Evolutionary conservation across 352 stramenopile genomes (phyloP), one percentile per base, ranked within the genome.

Genomic region (Phytophthora quininea): DNA sequence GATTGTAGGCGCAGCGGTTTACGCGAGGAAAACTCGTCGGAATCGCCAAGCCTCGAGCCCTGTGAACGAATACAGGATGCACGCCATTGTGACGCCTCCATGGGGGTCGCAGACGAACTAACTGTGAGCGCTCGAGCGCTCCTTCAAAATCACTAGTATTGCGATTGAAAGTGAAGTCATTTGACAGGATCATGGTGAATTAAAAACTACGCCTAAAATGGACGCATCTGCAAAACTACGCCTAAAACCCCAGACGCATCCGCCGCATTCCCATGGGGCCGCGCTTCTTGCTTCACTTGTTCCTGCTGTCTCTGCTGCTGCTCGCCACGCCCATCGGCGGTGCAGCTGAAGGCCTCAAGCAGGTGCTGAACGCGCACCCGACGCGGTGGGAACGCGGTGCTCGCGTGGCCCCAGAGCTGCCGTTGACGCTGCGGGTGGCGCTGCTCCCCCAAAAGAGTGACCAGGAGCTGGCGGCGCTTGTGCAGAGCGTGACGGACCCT

Each of bases 401-500:
- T 42, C 79, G 80, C 55, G 78, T 69, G 3, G 46, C 67, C 9
- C 32, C 67, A 3, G 63, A 70, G 29, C 48, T 48, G 3, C 50
- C 37, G 19, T 46, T 91, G 61, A 37, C 59, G 8, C 62, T 91
- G 14, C 79, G 76, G 19, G 46, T 91, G 54, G 71, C 73, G 31
- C 71, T 91, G 12, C 49, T 58, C 4, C 63, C 68, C 2, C 47
- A 35, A 3, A 84, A 77, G 14, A 65, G 68, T 11, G 65, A 83
- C 45, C 50, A 33, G 1, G 58, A 82, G 42, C 50, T 93, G 8
- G 82, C 73, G 8, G 53, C 70, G 10, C 38, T 84, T 5, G 74
- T 93, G 40, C 46, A 31, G 3, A 52, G 74, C 8, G 64, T 89
- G 37, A 74, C 77, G 29, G 80, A 94, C 64, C 73, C 85, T 9